Conservation (phyloP, 768 basidiomycete genomes). For the Termitomyces sp. region DNA sequence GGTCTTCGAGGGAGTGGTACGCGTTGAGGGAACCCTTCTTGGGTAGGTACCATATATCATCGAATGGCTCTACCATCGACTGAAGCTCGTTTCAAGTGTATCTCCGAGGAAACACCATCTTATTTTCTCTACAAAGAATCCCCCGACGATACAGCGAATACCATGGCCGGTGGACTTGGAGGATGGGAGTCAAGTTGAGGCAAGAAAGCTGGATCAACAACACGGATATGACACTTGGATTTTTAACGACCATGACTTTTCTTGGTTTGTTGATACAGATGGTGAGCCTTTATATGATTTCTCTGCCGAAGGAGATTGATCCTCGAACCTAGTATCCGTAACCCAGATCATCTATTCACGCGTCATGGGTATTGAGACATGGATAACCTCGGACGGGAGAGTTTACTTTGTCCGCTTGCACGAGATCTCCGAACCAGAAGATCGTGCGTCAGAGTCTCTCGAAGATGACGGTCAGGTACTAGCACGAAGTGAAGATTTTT, state of each 20-base stretch:
- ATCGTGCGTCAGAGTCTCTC: conserved; percentile 4
- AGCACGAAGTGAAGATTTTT: neutral
- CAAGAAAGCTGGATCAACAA: conserved; percentile 25
- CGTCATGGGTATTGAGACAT: conserved; percentile 63
- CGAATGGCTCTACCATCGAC: neutral
- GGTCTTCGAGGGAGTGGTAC: conserved; percentile 78
- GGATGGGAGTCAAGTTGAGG: conserved; percentile 27
- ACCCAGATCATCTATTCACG: conserved; percentile 56
- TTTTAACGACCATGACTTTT: conserved; percentile 59
- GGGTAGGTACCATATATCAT: conserved; percentile 40
- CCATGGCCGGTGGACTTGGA: conserved; percentile 69
- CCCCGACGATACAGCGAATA: conserved; percentile 77
- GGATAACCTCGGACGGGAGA: conserved; percentile 84
- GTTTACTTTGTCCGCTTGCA: conserved; percentile 73
- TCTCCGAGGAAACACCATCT: conserved; percentile 71
- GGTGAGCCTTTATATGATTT: conserved; percentile 37
- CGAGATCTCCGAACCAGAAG: conserved; percentile 30
- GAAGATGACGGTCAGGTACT: conserved; percentile 20
- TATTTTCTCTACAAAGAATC: conserved; percentile 69
- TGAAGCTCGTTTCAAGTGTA: conserved; percentile 41
- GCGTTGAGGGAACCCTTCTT: conserved; percentile 68
- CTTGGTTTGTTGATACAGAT: conserved; percentile 73
- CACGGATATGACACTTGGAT: conserved; percentile 69
- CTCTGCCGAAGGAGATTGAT: neutral
- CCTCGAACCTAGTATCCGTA: conserved; percentile 52